Evolutionary conservation across 2,329 filamentous ascomycete species (phyloP), one percentile per base, ranked within the genome.

Genomic region (Talaromyces pinophilus): DNA sequence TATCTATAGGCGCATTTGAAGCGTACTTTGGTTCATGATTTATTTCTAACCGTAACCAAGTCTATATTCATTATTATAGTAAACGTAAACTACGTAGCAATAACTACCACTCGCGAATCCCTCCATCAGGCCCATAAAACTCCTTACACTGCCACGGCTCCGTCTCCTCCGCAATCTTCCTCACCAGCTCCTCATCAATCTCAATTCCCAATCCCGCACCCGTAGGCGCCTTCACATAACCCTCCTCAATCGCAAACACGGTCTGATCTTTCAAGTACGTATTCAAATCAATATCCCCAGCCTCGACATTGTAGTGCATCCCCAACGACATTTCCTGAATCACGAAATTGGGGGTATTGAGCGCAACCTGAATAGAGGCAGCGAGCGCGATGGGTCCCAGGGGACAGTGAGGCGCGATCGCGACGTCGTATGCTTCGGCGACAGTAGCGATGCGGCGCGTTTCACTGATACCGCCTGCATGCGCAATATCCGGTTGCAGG

Each of bases 261-360:
- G 85, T 83, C 0, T 86, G 82, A 70, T 92, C 86, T 72, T 85
- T 86, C 1, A 88, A 81, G 72, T 92, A 92, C 30, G 85, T 90
- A 13, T 85, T 85, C 64, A 91, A 79, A 73, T 92, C 89, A 70
- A 87, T 82, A 1, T 86, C 83, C 1, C 86, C 88, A 0, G 83
- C 85, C 71, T 84, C 83, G 3, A 78, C 77, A 70, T 93, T 93
- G 73, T 93, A 93, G 74, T 93, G 91, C 71, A 93, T 93, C 0
- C 90, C 91, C 35, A 92, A 73, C 63, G 87, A 89, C 91, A 92
- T 92, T 76, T 93, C 90, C 72, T 91, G 87, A 38, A 93, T 92
- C 0, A 84, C 86, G 73, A 90, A 92, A 75, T 90, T 92, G 22
- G 83, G 83, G 22, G 80, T 86, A 10, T 78, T 80, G 22, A 85